Base-by-base conservation (phyloP, 2,329 filamentous ascomycete species). In the Aschersonia sp. region DNA sequence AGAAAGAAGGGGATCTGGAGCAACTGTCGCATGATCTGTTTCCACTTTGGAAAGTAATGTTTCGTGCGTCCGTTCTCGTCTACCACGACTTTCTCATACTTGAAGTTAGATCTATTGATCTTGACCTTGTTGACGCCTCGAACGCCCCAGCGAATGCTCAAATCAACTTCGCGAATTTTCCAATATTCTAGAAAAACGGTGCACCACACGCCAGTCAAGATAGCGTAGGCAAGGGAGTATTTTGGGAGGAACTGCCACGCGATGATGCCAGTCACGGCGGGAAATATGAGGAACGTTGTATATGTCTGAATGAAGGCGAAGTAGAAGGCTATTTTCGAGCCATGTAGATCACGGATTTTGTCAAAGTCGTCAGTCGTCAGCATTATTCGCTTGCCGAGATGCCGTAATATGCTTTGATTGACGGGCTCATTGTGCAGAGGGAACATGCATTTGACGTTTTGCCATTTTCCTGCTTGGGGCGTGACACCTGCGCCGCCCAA, bases 241-340 rank as follows among this genome's bases (percentile, higher is more conserved):
- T 78, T 73, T 8, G 83, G 79, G 0, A 86, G 66, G 50, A 84
- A 73, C 2, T 79, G 62, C 81, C 83, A 88, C 11, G 80, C 76
- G 1, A 78, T 61, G n/a, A 82, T 62, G 1, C 85, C 85, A 31
- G 84, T 79, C 2, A 69, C 68, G 6, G 85, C 82, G 0, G 83
- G 83, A 47, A 86, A 82, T 4, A 78, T 64, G 14, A 89, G 68
- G 56, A 87, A 87, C 37, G 75, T 67, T 50, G 85, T 81, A 59
- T 89, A 89, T 11, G 76, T 78, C 56, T 88, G 84, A 30, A 85
- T 82, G 55, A 88, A 89, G n/a, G 83, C 83, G 59, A 87, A 89
- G 63, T 89, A 89, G 57, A 85, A 88, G 4, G 82, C 85, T 47
- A 62, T 61, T 63, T 81, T 80, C 51, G 80, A 69, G 7, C 81